Conservation (phyloP, 345 rosid genomes). For the Brassica napus region Da-Ae NC_063450.1:5797001-5797500, state of each 20-base stretch:
- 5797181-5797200: background rate
- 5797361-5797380: slow-evolving; percentile 16
- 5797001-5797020: background rate
- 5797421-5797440: background rate
- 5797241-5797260: slow-evolving; percentile 32
- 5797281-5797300: background rate
- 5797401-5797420: too few relatives aligned
- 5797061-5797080: background rate
- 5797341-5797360: background rate
- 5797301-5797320: slow-evolving; percentile 1
- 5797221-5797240: background rate
- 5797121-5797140: background rate
- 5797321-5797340: slow-evolving; percentile 1
- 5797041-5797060: background rate
- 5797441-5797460: background rate
- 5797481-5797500: background rate
- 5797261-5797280: slow-evolving; percentile 28
- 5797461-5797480: background rate
- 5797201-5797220: background rate
- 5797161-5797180: background rate
- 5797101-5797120: background rate
- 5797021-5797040: background rate
- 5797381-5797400: slow-evolving; percentile 1
- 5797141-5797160: background rate
- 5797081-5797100: background rate